These are phyloP conservation scores for Puccinia horiana DNA, from an alignment of 1,284 basidiomycete species.

Conservation along the genomic window DNA sequence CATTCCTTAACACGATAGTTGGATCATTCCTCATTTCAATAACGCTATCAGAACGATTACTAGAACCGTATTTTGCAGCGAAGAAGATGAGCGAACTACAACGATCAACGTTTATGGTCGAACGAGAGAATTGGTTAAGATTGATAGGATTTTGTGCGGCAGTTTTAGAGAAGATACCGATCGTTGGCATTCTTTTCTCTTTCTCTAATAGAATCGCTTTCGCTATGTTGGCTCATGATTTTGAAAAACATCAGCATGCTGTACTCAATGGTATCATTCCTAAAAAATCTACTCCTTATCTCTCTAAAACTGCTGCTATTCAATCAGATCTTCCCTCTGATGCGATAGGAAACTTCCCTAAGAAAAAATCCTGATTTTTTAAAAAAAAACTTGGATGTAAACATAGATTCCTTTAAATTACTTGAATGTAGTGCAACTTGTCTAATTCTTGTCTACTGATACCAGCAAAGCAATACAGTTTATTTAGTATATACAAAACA, in stretches of 20 bases:
- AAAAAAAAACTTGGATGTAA: slow-evolving; percentile 10
- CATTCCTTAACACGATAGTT: slow-evolving; percentile 66
- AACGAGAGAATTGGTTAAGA: slow-evolving; percentile 81
- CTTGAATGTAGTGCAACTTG: background rate
- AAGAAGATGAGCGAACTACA: slow-evolving; percentile 75
- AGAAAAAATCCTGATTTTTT: slow-evolving; percentile 10
- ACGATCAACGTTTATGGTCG: slow-evolving; percentile 74
- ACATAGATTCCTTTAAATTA: background rate
- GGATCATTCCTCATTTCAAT: slow-evolving; percentile 70
- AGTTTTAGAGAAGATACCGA: slow-evolving; percentile 73
- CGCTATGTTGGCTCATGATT: slow-evolving; percentile 76
- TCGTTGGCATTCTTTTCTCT: slow-evolving; percentile 75
- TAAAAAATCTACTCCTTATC: slow-evolving; percentile 52
- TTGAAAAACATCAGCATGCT: slow-evolving; percentile 56
- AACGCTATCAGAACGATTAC: slow-evolving; percentile 70
- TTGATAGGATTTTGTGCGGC: slow-evolving; percentile 77
- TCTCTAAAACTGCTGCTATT: slow-evolving; percentile 53
- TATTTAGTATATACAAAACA: background rate
- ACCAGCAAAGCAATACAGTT: background rate
- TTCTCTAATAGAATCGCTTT: slow-evolving; percentile 82
- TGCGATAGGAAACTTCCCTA: slow-evolving; percentile 45
- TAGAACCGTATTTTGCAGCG: slow-evolving; percentile 74
- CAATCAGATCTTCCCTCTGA: slow-evolving; percentile 36
- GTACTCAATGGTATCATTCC: slow-evolving; percentile 51
- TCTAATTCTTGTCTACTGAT: background rate